Base-by-base conservation (phyloP, 1,139 yeast genomes). In the Yamadazyma diddensiae region DNA sequence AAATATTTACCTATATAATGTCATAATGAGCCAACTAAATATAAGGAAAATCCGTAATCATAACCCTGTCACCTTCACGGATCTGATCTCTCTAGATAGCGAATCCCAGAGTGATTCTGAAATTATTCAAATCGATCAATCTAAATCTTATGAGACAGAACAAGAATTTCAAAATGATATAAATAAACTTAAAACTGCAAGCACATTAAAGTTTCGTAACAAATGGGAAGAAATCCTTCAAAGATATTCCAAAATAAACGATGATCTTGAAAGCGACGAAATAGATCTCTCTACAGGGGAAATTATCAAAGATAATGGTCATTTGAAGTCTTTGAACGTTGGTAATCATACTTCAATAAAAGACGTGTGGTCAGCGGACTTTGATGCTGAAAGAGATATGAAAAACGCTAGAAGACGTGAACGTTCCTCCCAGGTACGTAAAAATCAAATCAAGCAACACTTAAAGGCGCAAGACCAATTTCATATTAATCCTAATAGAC, bases 231-330 rank as follows among this genome's bases (percentile, higher is more conserved):
- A 62, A 8, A 79, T 82, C 24, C 64, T 82, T 8, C 53, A 64
- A 4, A 74, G 70, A 48, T 80, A 80, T 47, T 71, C 79, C 18
- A 46, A 54, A 3, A 55, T 73, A n/a, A 70, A 68, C 30, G 77
- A 70, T 41, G 62, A 62, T 2, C 55, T 60, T 10, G 79, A 77
- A 39, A 82, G 85, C 31, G 90, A 82, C 50, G 70, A 79, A 19
- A 61, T 82, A n/a, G 85, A 82, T 48, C 49, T 82, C 18, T 49
- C 52, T 4, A 75, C 85, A 0, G 87, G 88, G 2, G 62, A 68
- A 32, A 70, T 82, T 5, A 52, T 77, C 3, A 69, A 61, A 12
- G 85, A 82, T 45, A 71, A 73, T 36, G 92, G 92, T 2, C 92
- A 82, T 52, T 45, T 82, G 16, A 55, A 70, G 33, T 68, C 76